A percentile compares a stretch with the other conserved stretches of the same genome.
phyloP scores from a whole-genome alignment of 306 rosid species.

The Castanea crenata region DNA sequence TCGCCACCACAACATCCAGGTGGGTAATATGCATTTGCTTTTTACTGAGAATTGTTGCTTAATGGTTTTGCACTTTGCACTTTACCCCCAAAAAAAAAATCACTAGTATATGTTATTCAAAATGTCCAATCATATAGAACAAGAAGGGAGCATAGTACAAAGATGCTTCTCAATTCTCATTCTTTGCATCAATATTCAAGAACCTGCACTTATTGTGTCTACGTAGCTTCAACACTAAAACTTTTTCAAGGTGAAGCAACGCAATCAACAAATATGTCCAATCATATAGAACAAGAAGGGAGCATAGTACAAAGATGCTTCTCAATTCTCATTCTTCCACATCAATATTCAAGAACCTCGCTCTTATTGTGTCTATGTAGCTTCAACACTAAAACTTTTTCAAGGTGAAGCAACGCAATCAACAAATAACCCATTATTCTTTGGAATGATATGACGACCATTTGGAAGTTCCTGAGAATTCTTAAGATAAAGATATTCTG shows the following conservation, averaged over 20 bases:
- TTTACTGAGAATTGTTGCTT: neutral
- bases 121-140: neutral
- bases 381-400: neutral
- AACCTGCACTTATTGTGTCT: neutral
- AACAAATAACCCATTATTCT: neutral
- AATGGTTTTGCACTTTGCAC: neutral
- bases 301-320: neutral
- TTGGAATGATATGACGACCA: neutral
- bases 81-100: neutral
- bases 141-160: no score
- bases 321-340: neutral
- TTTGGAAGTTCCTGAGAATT: neutral
- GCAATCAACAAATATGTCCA: neutral
- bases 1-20: no score
- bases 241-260: neutral
- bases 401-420: neutral
- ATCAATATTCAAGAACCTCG: neutral
- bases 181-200: neutral
- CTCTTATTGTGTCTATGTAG: neutral
- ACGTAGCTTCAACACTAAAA: neutral
- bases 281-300: neutral
- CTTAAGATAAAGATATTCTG: neutral
- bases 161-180: no score
- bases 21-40: neutral
- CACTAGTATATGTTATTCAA: neutral